Conservation (phyloP, 164 flowering plant genomes). For the Taxillus chinensis region DNA sequence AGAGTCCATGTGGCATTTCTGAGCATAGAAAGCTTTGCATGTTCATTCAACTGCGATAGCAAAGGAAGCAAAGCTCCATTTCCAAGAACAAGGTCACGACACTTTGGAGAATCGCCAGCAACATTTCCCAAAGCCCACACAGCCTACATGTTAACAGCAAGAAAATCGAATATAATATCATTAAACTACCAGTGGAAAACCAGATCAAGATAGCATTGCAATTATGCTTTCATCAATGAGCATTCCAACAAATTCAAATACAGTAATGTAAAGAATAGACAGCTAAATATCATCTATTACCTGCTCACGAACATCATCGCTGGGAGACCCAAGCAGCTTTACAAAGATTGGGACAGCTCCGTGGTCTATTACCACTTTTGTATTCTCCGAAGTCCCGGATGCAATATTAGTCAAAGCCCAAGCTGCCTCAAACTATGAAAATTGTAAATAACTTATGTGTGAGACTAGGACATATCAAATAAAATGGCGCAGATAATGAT, state of each 20-base stretch:
- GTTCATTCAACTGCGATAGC: slow-evolving; percentile 35
- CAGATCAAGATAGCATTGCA: no score
- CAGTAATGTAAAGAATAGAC: no score
- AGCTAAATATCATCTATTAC: slow-evolving; percentile 9
- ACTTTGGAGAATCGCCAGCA: slow-evolving; percentile 50
- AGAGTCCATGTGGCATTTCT: slow-evolving; percentile 54
- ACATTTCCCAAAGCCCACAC: slow-evolving; percentile 58
- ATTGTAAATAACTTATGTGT: background rate
- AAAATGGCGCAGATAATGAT: background rate
- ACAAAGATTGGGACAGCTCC: slow-evolving; percentile 51
- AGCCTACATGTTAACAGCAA: slow-evolving; percentile 20
- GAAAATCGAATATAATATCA: no score
- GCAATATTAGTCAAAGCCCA: slow-evolving; percentile 53
- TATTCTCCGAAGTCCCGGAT: slow-evolving; percentile 49
- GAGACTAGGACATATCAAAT: background rate
- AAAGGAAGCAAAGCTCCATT: slow-evolving; percentile 38
- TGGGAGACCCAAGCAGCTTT: slow-evolving; percentile 38
- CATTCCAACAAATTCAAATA: no score
- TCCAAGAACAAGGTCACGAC: slow-evolving; percentile 46
- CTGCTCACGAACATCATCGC: slow-evolving; percentile 55
- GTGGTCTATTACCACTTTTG: slow-evolving; percentile 47
- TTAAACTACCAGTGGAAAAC: no score
- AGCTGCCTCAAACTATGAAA: slow-evolving; percentile 42
- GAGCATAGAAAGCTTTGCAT: slow-evolving; percentile 39
- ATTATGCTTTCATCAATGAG: no score